Percentiles rank a stretch among this genome's conserved stretches.
These are phyloP conservation scores for Heterobasidion annosum DNA, from an alignment of 1,284 basidiomycete species.

Conservation along the genomic window DNA sequence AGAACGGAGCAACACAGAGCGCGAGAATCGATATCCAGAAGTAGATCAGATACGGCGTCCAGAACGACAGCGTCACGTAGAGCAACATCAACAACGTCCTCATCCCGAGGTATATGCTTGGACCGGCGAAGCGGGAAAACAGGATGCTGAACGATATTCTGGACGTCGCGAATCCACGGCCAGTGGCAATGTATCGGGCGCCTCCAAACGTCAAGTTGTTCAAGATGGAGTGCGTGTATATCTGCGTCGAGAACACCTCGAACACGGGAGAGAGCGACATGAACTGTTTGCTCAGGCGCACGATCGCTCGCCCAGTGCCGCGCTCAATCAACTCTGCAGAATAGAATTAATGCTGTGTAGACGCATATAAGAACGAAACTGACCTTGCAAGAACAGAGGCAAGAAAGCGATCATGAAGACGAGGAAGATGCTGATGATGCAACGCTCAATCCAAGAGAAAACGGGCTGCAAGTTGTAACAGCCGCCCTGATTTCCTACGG, in stretches of 20 bases:
- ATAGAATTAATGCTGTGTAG: not conserved
- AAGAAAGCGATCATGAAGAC: constrained; percentile 95
- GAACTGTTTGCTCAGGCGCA: constrained; percentile 89
- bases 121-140: constrained; percentile 93
- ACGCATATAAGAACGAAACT: not conserved
- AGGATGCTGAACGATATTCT: constrained; percentile 89
- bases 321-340: constrained; percentile 81
- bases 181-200: constrained; percentile 97
- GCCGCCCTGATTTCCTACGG: constrained; percentile 68
- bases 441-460: constrained; percentile 88
- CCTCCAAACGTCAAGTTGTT: constrained; percentile 95
- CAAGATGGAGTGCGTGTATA: constrained; percentile 91
- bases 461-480: constrained; percentile 90
- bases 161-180: constrained; percentile 93
- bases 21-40: constrained; percentile 91
- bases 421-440: constrained; percentile 93
- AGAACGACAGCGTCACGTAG: constrained; percentile 84
- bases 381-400: constrained; percentile 89
- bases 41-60: constrained; percentile 88
- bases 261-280: constrained; percentile 89
- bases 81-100: constrained; percentile 83
- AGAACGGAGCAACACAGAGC: constrained; percentile 86
- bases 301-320: constrained; percentile 81
- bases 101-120: constrained; percentile 94
- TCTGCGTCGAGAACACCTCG: constrained; percentile 94